Base-by-base conservation (phyloP, 2,329 filamentous ascomycete species). In the Apiospora kogelbergensis region DNA sequence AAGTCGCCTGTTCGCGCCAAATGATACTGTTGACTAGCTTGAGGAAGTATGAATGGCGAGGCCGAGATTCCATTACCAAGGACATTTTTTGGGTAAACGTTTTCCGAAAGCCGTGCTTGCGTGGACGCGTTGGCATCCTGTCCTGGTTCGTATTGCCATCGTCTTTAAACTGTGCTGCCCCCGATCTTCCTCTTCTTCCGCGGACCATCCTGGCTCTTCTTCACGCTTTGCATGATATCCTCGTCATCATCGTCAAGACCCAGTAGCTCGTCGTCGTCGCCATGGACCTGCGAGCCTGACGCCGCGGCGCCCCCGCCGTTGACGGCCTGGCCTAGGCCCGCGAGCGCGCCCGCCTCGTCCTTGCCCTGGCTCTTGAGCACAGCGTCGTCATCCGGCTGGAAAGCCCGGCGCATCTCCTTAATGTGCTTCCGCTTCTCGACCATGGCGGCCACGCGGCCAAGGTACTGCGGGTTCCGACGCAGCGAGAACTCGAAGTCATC, bases 401-500 rank as follows among this genome's bases (percentile, higher is more conserved):
- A 88, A 67, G 90, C 88, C 83, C 95, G 94, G 71, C 94, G 86
- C 67, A 93, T 92, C 76, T 92, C 89, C 79, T 96, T 96, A 71
- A 98, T 90, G 77, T 94, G 90, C 78, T 91, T 91, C 74, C 97
- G 94, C 85, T 95, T 95, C 80, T 93, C 92, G 73, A 97, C 88
- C 77, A 97, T 89, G 82, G 97, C 94, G 78, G 93, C 90, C 68
- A 98, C 94, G 76, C 95, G 90, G 65, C 96, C 96, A 57, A 98
- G 85, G 78, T 97, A 97, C 70, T 88, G 85, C 10, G 93, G 91
- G 76, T 98, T 97, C 72, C 92, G 89, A 41, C 96, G 89, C 74
- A 98, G 89, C 46, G 94, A 94, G 81, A 97, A 99, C 77, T 97
- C 94, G 83, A 99, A 97, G 81, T 99, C 96, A 77, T 98, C 95